These are phyloP conservation scores for Yamagishiella unicocca DNA, from an alignment of 139 green algal genomes.

Conservation along the genomic window DNA sequence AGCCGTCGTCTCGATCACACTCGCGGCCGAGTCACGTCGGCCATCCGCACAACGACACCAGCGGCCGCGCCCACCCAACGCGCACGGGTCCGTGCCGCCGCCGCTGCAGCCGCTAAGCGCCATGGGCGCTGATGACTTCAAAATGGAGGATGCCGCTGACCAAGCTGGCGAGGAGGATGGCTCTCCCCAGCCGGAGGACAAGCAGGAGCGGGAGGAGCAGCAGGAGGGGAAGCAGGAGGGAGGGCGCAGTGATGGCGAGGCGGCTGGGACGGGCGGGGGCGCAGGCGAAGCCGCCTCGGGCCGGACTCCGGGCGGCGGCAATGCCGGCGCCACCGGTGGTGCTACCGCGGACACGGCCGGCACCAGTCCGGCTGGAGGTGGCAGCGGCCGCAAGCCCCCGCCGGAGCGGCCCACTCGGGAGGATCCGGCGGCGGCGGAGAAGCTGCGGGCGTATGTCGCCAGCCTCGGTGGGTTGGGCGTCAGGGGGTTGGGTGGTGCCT, in stretches of 20 bases:
- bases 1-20: too few relatives aligned
- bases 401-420: constrained; percentile 5
- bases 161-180: too few relatives aligned
- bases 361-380: neutral
- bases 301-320: neutral
- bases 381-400: neutral
- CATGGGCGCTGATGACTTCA: neutral
- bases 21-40: too few relatives aligned
- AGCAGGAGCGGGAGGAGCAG: neutral
- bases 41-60: too few relatives aligned
- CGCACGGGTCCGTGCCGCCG: too few relatives aligned
- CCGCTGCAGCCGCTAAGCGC: too few relatives aligned
- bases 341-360: neutral
- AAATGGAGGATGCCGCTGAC: constrained; percentile 9
- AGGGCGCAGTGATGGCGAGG: neutral
- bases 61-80: too few relatives aligned
- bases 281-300: neutral
- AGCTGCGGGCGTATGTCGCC: constrained; percentile 43
- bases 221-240: neutral
- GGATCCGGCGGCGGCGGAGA: constrained; percentile 41
- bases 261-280: neutral
- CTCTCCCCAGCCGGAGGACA: neutral
- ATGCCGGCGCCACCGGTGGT: neutral
- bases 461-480: constrained; percentile 31
- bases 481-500: too few relatives aligned